Percentiles rank a stretch among this genome's conserved stretches.
Conservation (phyloP, 768 basidiomycete genomes). For the Hygrocybe coccinea region DNA sequence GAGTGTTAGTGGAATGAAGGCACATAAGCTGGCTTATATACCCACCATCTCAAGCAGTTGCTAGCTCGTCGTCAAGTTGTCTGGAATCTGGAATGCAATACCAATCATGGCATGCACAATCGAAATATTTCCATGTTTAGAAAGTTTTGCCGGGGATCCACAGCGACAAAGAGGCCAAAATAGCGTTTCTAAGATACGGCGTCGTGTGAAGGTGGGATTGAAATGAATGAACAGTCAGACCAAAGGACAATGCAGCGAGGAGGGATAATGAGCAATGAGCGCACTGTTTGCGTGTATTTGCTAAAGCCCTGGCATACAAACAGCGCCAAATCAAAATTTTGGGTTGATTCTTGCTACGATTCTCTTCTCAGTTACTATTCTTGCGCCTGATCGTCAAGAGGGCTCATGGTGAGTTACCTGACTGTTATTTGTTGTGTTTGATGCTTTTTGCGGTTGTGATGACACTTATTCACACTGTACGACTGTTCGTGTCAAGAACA, state of each 20-base stretch:
- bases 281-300: neutral
- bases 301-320: neutral
- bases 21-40: neutral
- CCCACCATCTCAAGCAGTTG: neutral
- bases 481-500: slow-evolving; percentile 43
- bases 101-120: neutral
- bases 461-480: slow-evolving; percentile 74
- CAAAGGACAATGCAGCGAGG: neutral
- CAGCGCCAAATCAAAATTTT: neutral
- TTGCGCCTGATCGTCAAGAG: neutral
- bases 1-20: too few relatives aligned
- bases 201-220: neutral
- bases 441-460: slow-evolving; percentile 38
- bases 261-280: neutral
- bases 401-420: neutral
- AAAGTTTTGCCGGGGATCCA: neutral
- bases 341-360: neutral
- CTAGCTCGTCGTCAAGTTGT: neutral
- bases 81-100: too few relatives aligned
- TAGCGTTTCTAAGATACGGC: neutral
- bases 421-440: slow-evolving; percentile 3
- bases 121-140: neutral
- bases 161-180: slow-evolving; percentile 1
- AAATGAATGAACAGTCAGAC: neutral
- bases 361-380: too few relatives aligned